Conservation (phyloP, 305 asterid genomes). For the Fraxinus angustifolia region DNA sequence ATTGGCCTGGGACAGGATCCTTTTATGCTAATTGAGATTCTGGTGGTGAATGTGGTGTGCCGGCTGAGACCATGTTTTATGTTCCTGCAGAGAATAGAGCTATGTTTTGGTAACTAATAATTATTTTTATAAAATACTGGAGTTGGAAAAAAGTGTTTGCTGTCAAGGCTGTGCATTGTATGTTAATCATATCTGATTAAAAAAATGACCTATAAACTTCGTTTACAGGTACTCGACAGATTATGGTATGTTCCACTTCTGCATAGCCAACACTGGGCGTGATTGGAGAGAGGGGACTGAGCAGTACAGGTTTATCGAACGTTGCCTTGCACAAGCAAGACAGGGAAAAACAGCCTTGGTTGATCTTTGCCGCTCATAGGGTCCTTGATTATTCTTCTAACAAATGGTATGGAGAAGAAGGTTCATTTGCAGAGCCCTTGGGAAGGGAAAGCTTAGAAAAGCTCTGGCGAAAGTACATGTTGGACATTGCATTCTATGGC, state of each 20-base stretch:
- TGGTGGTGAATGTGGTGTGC: no score
- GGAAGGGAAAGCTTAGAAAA: constrained; percentile 66
- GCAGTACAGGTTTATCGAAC: constrained; percentile 64
- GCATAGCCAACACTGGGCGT: constrained; percentile 73
- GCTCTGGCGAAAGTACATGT: no score
- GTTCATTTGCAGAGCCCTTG: constrained; percentile 85
- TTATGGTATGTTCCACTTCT: constrained; percentile 80
- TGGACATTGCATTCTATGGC: no score
- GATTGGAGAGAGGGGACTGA: constrained; percentile 88
- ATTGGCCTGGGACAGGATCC: no score
- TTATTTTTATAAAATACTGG: no score
- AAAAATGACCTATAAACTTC: not conserved
- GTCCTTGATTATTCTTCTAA: constrained; percentile 81
- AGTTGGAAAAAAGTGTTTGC: no score
- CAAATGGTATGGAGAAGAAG: constrained; percentile 54
- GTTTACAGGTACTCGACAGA: constrained; percentile 36
- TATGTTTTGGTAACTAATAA: constrained; percentile 26
- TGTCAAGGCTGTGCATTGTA: no score
- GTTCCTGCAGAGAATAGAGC: constrained; percentile 56
- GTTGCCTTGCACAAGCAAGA: constrained; percentile 63
- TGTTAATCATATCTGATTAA: no score
- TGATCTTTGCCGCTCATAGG: constrained; percentile 69
- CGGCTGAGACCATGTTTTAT: constrained; percentile 17
- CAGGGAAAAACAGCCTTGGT: constrained; percentile 75
- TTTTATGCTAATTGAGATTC: no score